Evolutionary conservation across 352 stramenopile species (phyloP).

Genomic region (Globisporangium paddicum): DNA sequence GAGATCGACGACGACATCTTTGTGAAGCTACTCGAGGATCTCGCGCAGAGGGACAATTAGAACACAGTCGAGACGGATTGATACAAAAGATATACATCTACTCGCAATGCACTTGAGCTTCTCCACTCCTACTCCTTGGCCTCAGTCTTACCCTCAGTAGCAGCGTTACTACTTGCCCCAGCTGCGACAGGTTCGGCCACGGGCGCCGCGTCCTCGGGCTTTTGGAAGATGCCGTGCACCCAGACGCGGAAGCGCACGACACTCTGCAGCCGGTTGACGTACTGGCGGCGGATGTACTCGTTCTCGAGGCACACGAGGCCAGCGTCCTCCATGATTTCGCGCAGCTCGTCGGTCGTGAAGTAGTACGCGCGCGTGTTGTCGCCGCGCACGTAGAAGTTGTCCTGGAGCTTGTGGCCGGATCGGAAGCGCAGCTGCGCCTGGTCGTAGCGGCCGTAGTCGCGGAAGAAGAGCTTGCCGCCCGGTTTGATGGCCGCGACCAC

Average conservation of each 20-base stretch:
- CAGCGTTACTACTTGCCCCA: not conserved
- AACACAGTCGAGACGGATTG: not conserved
- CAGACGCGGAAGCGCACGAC: slow-evolving; percentile 87
- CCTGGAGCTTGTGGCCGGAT: slow-evolving; percentile 80
- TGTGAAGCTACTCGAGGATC: slow-evolving; percentile 43
- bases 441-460: slow-evolving; percentile 95
- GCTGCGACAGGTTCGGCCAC: not conserved
- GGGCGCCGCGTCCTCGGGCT: slow-evolving; percentile 30
- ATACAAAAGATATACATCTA: not conserved
- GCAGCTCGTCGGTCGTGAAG: slow-evolving; percentile 87
- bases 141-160: not conserved
- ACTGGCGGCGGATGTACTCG: slow-evolving; percentile 86
- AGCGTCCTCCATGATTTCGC: slow-evolving; percentile 47
- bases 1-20: slow-evolving; percentile 60
- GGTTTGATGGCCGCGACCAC: slow-evolving; percentile 74
- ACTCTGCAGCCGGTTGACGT: slow-evolving; percentile 82
- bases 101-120: not conserved
- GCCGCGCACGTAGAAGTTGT: slow-evolving; percentile 95
- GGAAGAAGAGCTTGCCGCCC: slow-evolving; percentile 88
- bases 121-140: not conserved
- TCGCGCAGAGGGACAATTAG: slow-evolving; percentile 18
- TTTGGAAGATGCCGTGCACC: slow-evolving; percentile 84
- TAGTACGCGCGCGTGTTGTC: slow-evolving; percentile 96
- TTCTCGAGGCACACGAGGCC: slow-evolving; percentile 70
- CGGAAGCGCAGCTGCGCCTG: slow-evolving; percentile 94